These are phyloP conservation scores for Penicillium sp. DNA, from an alignment of 2,329 filamentous ascomycete genomes.

Conservation along the genomic window DNA sequence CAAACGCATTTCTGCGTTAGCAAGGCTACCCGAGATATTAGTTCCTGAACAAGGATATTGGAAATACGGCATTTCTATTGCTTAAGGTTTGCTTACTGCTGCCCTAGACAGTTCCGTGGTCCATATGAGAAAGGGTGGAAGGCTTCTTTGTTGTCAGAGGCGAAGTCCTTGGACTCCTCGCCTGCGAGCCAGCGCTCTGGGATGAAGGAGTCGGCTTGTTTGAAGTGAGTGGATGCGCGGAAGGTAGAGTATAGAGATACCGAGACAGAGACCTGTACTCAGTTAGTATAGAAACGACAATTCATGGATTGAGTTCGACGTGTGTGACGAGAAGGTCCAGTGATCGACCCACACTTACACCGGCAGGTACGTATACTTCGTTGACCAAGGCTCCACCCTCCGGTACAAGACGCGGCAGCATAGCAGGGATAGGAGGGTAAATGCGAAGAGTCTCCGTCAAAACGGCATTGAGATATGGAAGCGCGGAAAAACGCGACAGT, in stretches of 20 bases:
- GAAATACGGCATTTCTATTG: neutral
- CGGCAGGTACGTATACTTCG: conserved; percentile 25
- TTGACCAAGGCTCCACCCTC: conserved; percentile 28
- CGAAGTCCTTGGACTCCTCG: conserved; percentile 16
- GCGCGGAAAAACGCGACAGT: conserved; percentile 10
- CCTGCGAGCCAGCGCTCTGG: conserved; percentile 34
- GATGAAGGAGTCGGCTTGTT: conserved; percentile 21
- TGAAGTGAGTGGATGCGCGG: conserved; percentile 15
- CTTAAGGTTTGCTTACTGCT: conserved; percentile 14
- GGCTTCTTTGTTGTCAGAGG: conserved; percentile 30
- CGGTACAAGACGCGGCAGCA: conserved; percentile 31
- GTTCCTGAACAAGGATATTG: neutral
- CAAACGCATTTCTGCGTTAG: conserved; percentile 41
- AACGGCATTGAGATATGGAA: conserved; percentile 29
- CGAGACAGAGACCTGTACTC: conserved; percentile 15
- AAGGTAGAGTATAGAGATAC: conserved; percentile 15
- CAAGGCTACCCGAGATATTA: conserved; percentile 23
- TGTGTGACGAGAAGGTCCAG: neutral
- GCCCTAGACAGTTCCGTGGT: conserved; percentile 31
- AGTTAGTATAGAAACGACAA: neutral
- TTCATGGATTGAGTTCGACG: neutral
- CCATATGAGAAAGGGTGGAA: conserved; percentile 34
- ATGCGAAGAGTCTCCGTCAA: conserved; percentile 27
- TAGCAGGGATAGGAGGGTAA: conserved; percentile 30
- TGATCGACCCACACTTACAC: conserved; percentile 13